Percentiles rank a stretch among this genome's conserved stretches.
phyloP scores from a whole-genome alignment of 306 rosid species.

The Casuarina cunninghamiana region DNA sequence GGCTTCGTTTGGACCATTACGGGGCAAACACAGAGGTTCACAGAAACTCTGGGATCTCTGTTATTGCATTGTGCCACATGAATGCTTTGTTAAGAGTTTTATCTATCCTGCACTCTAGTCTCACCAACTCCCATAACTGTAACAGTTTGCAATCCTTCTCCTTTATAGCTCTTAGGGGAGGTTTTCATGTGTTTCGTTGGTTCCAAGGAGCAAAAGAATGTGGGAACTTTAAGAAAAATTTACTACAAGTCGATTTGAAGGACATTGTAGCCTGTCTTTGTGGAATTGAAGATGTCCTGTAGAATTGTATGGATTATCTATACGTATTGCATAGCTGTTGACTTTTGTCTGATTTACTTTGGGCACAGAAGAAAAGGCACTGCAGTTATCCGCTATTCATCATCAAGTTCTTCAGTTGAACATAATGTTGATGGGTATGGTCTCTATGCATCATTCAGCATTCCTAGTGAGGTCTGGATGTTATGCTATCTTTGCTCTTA shows the following conservation, averaged over 20 bases:
- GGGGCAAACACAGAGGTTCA: not conserved
- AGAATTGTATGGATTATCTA: not conserved
- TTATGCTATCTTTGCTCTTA: not conserved
- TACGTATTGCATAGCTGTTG: not conserved
- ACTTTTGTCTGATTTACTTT: conserved; percentile 18
- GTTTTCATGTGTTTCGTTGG: not conserved
- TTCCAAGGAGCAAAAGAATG: not conserved
- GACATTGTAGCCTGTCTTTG: not conserved
- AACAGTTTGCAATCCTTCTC: not conserved
- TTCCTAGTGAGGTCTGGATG: conserved; percentile 5
- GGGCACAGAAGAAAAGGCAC: conserved; percentile 38
- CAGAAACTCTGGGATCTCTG: not conserved
- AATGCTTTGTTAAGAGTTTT: not conserved
- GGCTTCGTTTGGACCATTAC: not conserved
- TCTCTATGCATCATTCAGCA: not conserved
- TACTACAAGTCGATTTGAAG: not conserved
- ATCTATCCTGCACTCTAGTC: not conserved
- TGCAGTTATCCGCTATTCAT: conserved; percentile 36
- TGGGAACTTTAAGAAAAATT: not conserved
- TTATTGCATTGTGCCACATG: not conserved
- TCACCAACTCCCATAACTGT: not conserved
- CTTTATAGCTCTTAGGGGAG: not conserved
- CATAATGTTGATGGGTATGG: conserved; percentile 54
- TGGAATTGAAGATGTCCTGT: not conserved
- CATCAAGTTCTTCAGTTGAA: conserved; percentile 46